These are phyloP conservation scores for Tolypocladium endophyticum DNA, from an alignment of 2,329 filamentous ascomycete genomes.

Conservation along the genomic window DNA sequence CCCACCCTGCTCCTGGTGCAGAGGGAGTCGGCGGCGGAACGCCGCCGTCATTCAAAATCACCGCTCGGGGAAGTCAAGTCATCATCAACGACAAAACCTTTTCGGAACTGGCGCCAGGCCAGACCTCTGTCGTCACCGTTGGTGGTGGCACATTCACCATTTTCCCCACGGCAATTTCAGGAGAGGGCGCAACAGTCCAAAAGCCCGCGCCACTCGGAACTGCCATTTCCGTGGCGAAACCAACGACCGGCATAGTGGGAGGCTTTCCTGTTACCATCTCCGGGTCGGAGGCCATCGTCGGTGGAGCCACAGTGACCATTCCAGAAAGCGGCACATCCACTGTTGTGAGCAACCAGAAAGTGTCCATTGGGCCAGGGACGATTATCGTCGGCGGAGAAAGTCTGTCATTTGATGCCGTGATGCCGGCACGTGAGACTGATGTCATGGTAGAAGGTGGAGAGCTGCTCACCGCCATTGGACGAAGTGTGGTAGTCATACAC, in stretches of 20 bases:
- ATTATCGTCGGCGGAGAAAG: slow-evolving; percentile 24
- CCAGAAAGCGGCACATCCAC: slow-evolving; percentile 24
- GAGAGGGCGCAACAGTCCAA: slow-evolving; percentile 31
- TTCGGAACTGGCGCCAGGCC: slow-evolving; percentile 21
- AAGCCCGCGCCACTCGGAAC: slow-evolving; percentile 25
- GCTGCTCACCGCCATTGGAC: slow-evolving; percentile 32
- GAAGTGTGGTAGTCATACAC: slow-evolving; percentile 27
- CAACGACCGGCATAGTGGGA: slow-evolving; percentile 27
- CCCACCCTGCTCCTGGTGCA: neutral
- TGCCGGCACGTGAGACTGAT: slow-evolving; percentile 24
- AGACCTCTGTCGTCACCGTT: slow-evolving; percentile 32
- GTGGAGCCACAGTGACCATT: slow-evolving; percentile 31
- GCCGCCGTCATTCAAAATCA: slow-evolving; percentile 25
- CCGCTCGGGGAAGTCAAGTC: slow-evolving; percentile 32
- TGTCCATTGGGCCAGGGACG: slow-evolving; percentile 25
- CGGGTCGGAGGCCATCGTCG: slow-evolving; percentile 29
- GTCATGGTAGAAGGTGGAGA: slow-evolving; percentile 37
- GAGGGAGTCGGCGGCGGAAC: slow-evolving; percentile 2
- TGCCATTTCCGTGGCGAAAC: slow-evolving; percentile 18
- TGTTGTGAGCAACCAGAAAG: slow-evolving; percentile 17
- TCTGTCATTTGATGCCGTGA: slow-evolving; percentile 21
- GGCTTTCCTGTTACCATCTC: slow-evolving; percentile 30
- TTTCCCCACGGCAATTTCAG: slow-evolving; percentile 32
- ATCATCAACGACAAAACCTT: slow-evolving; percentile 37
- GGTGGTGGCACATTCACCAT: slow-evolving; percentile 35